Conservation (phyloP, 176 grass and related monocot genomes). For the Puya raimondii region DNA sequence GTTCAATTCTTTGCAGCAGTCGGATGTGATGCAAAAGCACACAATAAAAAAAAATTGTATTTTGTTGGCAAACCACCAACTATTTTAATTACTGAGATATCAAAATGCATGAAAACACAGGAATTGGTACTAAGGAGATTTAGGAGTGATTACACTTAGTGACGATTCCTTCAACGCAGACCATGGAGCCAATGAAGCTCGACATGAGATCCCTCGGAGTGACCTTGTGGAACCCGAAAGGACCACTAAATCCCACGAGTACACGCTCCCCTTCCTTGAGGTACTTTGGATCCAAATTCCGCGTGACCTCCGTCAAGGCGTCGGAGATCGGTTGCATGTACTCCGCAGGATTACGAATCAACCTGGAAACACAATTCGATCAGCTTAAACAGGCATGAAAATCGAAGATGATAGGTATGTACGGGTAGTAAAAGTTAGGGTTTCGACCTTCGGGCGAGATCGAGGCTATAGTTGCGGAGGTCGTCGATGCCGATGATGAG, state of each 20-base stretch:
- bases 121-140: conserved; percentile 3
- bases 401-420: too few relatives aligned
- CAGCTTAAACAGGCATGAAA: not conserved
- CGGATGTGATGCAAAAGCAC: too few relatives aligned
- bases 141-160: conserved; percentile 67
- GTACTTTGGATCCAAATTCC: conserved; percentile 65
- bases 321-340: conserved; percentile 87
- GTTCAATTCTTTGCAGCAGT: too few relatives aligned
- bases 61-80: not conserved
- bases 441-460: conserved; percentile 76
- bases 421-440: too few relatives aligned
- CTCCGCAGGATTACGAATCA: conserved; percentile 75
- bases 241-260: conserved; percentile 79
- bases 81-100: not conserved
- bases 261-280: conserved; percentile 78
- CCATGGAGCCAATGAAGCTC: conserved; percentile 93
- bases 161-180: conserved; percentile 94
- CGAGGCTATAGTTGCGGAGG: conserved; percentile 82
- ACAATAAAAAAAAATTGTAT: not conserved
- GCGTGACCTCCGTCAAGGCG: conserved; percentile 72
- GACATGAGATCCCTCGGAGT: conserved; percentile 98
- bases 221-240: conserved; percentile 90
- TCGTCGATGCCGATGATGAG: conserved; percentile 90
- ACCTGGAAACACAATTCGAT: conserved; percentile 25
- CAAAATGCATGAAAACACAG: not conserved